A percentile compares a stretch with the other conserved stretches of the same genome.
Evolutionary conservation across 2,329 filamentous ascomycete species (phyloP).

Genomic region (Epichloe hybrida): DNA sequence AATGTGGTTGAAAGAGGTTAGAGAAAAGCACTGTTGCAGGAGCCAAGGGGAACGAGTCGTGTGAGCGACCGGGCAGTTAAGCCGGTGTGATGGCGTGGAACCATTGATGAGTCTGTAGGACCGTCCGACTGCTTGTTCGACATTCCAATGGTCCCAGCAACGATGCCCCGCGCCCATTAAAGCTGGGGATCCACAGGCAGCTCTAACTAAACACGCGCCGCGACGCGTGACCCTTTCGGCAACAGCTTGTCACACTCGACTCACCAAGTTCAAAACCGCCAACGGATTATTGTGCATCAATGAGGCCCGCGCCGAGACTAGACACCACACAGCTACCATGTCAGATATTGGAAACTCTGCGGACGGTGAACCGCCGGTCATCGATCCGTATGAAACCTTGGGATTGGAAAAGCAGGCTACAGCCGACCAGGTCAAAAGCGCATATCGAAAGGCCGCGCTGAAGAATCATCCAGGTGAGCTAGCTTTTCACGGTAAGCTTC

Average conservation of each 20-base stretch:
- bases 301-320: not conserved
- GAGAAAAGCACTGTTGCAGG: not conserved
- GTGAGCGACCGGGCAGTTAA: not conserved
- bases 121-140: not conserved
- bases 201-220: constrained; percentile 3
- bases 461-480: constrained; percentile 68
- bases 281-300: not conserved
- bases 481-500: not conserved
- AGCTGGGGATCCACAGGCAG: not conserved
- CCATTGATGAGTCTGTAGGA: not conserved
- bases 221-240: constrained; percentile 8
- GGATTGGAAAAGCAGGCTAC: constrained; percentile 58
- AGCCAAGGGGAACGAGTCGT: not conserved
- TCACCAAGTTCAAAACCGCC: not conserved
- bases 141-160: too few relatives aligned
- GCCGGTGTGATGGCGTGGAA: not conserved
- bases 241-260: not conserved
- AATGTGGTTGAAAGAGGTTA: not conserved
- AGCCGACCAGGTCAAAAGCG: constrained; percentile 68
- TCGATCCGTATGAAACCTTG: constrained; percentile 72
- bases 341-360: constrained; percentile 37
- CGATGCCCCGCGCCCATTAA: constrained; percentile 2
- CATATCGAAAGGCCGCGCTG: constrained; percentile 83
- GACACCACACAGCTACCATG: constrained; percentile 19
- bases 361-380: constrained; percentile 45